Base-by-base conservation (phyloP, 2,329 filamentous ascomycete genomes). In the Lachnellula arida region DNA sequence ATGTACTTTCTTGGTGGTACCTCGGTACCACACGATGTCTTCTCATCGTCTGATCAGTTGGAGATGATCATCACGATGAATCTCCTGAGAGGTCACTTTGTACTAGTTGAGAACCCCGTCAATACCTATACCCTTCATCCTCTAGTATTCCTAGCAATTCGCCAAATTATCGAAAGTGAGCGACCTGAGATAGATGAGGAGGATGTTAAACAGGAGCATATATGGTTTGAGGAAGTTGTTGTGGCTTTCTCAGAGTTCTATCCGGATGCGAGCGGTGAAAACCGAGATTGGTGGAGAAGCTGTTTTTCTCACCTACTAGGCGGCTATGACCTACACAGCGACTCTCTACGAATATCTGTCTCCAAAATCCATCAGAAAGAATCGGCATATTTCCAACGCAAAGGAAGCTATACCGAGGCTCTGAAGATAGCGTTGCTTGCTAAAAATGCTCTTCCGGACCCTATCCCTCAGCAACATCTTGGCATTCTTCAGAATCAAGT, bases 281-380 rank as follows among this genome's bases (percentile, higher is more conserved):
- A 55, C 34, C 53, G 63, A 50, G 56, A 54, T 23, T 66, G 63
- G 64, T 65, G 64, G 64, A 65, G 62, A 43, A 50, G 42, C 5
- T 62, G 60, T 39, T 65, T 66, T 46, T 52, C 58, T 8, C 57
- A 63, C n/a, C 47, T 65, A n/a, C 54, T 64, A 35, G 46, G 51
- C 23, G 49, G 57, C 25, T 60, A 55, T 43, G 59, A 60, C 14
- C 49, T 64, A n/a, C 51, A 58, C 19, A 59, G 47, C 7, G 58
- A 65, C 17, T 54, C 55, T 35, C 17, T 62, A 15, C 54, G 56
- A 40, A 50, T 55, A 25, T 59, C 62, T 11, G 48, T 65, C 5
- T 59, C 64, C 22, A 59, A 57, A 6, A 54, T 65, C 7, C 61
- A 63, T 25, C 49, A 64, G 28, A 63, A 64, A 34, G 63, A 65